phyloP scores from a whole-genome alignment of 495 filamentous ascomycete species.

The Evernia prunastri region DNA sequence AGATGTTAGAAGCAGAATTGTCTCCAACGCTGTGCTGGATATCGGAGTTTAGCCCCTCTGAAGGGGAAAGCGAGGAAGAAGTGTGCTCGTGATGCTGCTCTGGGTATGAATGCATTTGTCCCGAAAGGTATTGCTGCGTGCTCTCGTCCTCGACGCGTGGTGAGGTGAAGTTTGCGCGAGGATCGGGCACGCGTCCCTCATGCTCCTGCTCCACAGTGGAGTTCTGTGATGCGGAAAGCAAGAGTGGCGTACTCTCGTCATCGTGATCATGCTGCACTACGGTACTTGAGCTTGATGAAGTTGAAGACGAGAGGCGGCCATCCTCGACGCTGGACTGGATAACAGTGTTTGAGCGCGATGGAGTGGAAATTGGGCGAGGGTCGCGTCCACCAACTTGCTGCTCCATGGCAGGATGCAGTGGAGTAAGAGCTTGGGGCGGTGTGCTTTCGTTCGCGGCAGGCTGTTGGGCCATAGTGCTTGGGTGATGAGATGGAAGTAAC shows the following conservation, averaged over 20 bases:
- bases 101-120: neutral
- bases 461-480: neutral
- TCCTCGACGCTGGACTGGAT: neutral
- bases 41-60: neutral
- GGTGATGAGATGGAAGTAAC: neutral
- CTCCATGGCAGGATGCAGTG: neutral
- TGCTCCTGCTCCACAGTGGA: neutral
- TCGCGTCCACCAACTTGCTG: neutral
- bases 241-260: neutral
- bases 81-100: neutral
- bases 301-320: neutral
- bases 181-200: neutral
- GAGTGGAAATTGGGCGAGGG: neutral
- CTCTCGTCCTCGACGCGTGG: neutral
- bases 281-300: neutral
- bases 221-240: neutral
- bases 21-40: neutral
- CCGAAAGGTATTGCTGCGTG: neutral
- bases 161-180: neutral
- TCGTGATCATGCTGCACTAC: neutral
- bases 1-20: neutral
- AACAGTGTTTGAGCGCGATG: neutral
- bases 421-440: neutral
- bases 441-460: neutral
- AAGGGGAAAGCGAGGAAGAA: neutral